phyloP scores from a whole-genome alignment of 148 eudicot genomes.

The Chenopodium quinoa region DNA sequence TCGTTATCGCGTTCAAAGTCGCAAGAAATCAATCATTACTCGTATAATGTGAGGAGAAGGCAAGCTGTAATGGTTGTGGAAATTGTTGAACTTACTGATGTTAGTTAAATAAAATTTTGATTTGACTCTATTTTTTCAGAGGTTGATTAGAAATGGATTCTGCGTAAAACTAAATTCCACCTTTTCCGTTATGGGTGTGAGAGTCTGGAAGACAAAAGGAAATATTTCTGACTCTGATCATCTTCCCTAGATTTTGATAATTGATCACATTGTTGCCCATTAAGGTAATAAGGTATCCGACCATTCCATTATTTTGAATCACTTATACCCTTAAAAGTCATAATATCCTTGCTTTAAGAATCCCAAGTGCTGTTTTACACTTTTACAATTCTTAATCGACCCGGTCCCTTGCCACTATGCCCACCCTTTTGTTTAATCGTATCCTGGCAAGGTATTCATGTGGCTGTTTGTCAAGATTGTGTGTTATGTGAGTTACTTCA shows the following conservation, averaged over 20 bases:
- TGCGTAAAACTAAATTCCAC: too few species aligned
- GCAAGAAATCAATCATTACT: too few species aligned
- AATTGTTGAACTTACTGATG: too few species aligned
- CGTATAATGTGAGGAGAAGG: too few species aligned
- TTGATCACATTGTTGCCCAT: not conserved
- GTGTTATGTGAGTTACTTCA: not conserved
- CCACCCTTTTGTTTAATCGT: not conserved
- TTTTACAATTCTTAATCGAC: not conserved
- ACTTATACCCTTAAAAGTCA: not conserved
- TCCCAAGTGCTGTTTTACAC: not conserved
- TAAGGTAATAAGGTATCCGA: not conserved
- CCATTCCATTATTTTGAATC: not conserved
- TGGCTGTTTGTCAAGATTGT: not conserved
- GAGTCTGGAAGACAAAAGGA: not conserved
- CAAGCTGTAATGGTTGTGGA: too few species aligned
- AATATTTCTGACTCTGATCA: not conserved
- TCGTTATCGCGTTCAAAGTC: too few species aligned
- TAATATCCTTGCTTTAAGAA: not conserved
- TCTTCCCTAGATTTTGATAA: not conserved
- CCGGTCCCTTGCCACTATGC: not conserved
- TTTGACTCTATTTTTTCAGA: too few species aligned
- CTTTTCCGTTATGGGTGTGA: too few species aligned
- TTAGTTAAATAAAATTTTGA: too few species aligned
- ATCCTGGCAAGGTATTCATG: not conserved
- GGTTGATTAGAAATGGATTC: too few species aligned